These are phyloP conservation scores for Pythium phragmiticola DNA, from an alignment of 352 stramenopile genomes.

Conservation along the genomic window DNA sequence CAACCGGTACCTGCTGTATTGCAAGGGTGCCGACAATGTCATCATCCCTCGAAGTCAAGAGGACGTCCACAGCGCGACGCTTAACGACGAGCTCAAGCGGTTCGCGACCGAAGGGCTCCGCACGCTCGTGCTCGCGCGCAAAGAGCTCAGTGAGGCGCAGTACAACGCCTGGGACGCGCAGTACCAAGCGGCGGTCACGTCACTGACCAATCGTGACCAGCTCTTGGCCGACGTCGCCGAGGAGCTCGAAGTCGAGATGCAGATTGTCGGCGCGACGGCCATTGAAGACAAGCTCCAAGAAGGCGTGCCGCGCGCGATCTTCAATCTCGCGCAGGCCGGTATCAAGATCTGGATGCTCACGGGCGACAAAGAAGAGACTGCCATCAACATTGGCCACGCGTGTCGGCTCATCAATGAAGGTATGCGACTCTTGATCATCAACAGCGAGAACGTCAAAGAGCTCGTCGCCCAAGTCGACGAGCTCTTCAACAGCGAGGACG, in stretches of 20 bases:
- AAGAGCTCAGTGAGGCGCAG: constrained; percentile 52
- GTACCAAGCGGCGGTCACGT: constrained; percentile 62
- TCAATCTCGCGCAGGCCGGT: constrained; percentile 81
- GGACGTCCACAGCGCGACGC: constrained; percentile 33
- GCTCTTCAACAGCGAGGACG: constrained; percentile 41
- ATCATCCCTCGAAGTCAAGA: constrained; percentile 63
- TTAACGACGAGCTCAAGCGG: constrained; percentile 58
- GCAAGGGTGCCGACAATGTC: constrained; percentile 85
- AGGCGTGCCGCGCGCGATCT: constrained; percentile 87
- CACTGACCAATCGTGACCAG: constrained; percentile 55
- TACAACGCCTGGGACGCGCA: constrained; percentile 63
- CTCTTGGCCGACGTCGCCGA: constrained; percentile 56
- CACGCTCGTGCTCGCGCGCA: constrained; percentile 74
- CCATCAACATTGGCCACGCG: constrained; percentile 91
- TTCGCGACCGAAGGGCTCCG: constrained; percentile 85
- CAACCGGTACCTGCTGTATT: constrained; percentile 51
- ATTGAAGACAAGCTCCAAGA: constrained; percentile 94
- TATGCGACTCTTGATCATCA: constrained; percentile 57
- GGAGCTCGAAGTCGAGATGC: constrained; percentile 67
- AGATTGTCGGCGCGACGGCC: constrained; percentile 86
- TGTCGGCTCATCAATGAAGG: constrained; percentile 69
- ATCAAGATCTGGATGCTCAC: constrained; percentile 96
- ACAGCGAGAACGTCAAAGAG: constrained; percentile 43
- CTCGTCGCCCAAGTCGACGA: constrained; percentile 52
- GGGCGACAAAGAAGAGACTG: constrained; percentile 93